Conservation (phyloP, 1,139 yeast species). For the Nakaseomyces kungkrabaensis region DNA sequence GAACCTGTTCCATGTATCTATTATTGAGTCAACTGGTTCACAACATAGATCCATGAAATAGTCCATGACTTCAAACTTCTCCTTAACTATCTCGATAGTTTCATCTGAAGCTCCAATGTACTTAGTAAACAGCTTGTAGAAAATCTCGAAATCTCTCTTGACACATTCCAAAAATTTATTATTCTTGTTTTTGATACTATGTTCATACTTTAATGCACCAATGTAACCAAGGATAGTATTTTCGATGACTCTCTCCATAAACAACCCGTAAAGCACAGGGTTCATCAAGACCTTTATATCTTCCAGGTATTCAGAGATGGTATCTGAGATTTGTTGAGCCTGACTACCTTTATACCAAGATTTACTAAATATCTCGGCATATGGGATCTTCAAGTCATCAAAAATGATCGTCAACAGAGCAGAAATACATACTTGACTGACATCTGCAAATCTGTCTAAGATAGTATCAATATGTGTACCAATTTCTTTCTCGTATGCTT, state of each 20-base stretch:
- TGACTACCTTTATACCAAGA: slow-evolving; percentile 42
- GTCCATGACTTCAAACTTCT: slow-evolving; percentile 60
- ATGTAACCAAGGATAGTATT: slow-evolving; percentile 41
- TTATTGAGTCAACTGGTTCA: slow-evolving; percentile 41
- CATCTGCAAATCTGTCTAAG: slow-evolving; percentile 65
- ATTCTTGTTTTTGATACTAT: slow-evolving; percentile 30
- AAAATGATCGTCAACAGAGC: slow-evolving; percentile 59
- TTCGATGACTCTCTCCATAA: slow-evolving; percentile 43
- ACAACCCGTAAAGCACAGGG: slow-evolving; percentile 41
- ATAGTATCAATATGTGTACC: slow-evolving; percentile 50
- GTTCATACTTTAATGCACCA: slow-evolving; percentile 36
- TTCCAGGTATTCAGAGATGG: slow-evolving; percentile 62
- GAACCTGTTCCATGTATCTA: slow-evolving; percentile 50
- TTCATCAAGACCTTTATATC: slow-evolving; percentile 47
- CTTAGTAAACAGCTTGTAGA: slow-evolving; percentile 52
- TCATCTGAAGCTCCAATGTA: slow-evolving; percentile 36
- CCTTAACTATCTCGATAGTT: slow-evolving; percentile 23
- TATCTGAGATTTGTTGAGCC: slow-evolving; percentile 54
- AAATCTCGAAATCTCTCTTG: slow-evolving; percentile 59
- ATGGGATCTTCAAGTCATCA: slow-evolving; percentile 52
- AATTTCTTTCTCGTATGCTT: slow-evolving; percentile 49
- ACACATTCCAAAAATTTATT: slow-evolving; percentile 43
- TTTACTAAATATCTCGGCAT: slow-evolving; percentile 40
- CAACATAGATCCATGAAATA: slow-evolving; percentile 60
- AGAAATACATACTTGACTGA: slow-evolving; percentile 60